Evolutionary conservation across 768 basidiomycete species (phyloP), one percentile per base, ranked within the genome.

Genomic region (Baorangia bicolor): DNA sequence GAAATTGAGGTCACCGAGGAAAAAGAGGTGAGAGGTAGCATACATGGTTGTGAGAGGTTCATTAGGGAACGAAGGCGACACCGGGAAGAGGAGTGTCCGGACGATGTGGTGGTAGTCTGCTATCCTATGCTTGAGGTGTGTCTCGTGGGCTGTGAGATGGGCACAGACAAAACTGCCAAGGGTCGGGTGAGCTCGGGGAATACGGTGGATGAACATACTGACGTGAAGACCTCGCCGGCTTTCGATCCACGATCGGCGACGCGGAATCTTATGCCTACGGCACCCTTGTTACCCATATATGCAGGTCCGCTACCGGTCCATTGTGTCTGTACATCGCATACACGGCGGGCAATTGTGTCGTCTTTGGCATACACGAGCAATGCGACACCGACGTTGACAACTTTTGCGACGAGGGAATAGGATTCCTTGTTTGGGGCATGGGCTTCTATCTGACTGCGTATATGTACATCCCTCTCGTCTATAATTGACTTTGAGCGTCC

Each of bases 251-350:
- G 70, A 10, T 75, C 77, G n/a, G 78, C 72, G 21, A 94, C 78
- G 46, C 88, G 83, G 70, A 98, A 87, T 38, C 95, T 81, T 39
- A 94, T 78, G 14, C 90, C 94, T 3, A 97, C 94, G 1, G 92
- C 95, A 27, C 93, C 94, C 73, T 98, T 98, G 75, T 99, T 97
- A 7, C 91, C 92, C 90, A 97, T 90, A 61, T 82, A 86, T 16
- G 70, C 80, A 33, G 83, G 86, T 6, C 87, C 88, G 56, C 77
- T 83, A 8, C 90, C 88, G 0, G 86, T 90, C 85, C 90, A 88
- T 53, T 82, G 75, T 44, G 88, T 87, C 64, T 92, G 78, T 34
- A 90, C 83, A 62, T 90, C 82, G 56, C 76, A 73, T 21, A 88
- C 75, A 51, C 74, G 76, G 55, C 85, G 79, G 43, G 81, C 85